Percentiles rank a stretch among this genome's conserved stretches.
Evolutionary conservation across 2,329 filamentous ascomycete species (phyloP).

Genomic region (Cercospora sp.): DNA sequence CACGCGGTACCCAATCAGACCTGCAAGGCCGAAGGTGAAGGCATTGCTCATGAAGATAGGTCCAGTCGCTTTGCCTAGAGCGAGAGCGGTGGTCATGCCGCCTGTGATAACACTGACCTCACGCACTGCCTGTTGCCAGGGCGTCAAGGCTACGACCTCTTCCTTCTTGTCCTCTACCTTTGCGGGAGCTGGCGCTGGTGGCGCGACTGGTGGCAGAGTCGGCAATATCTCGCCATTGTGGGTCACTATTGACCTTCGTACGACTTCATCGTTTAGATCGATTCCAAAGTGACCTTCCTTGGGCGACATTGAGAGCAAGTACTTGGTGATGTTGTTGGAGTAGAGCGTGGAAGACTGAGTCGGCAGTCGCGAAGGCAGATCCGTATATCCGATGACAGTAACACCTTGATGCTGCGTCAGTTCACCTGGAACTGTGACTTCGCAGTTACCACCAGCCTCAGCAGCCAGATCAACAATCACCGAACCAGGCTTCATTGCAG

Average conservation of each 20-base stretch:
- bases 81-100: slow-evolving; percentile 73
- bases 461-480: slow-evolving; percentile 86
- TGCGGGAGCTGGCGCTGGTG: slow-evolving; percentile 55
- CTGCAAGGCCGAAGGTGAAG: slow-evolving; percentile 80
- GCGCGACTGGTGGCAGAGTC: slow-evolving; percentile 67
- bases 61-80: slow-evolving; percentile 76
- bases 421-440: slow-evolving; percentile 71
- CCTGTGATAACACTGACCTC: slow-evolving; percentile 74
- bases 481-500: slow-evolving; percentile 86
- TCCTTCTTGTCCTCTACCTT: slow-evolving; percentile 55
- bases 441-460: slow-evolving; percentile 85
- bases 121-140: slow-evolving; percentile 76
- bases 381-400: slow-evolving; percentile 70
- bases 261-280: slow-evolving; percentile 80
- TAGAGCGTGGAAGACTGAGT: slow-evolving; percentile 89
- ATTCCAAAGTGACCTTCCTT: slow-evolving; percentile 77
- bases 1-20: slow-evolving; percentile 81
- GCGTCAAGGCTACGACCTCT: slow-evolving; percentile 68
- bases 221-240: slow-evolving; percentile 75
- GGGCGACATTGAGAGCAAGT: slow-evolving; percentile 77
- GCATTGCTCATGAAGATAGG: slow-evolving; percentile 86
- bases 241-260: slow-evolving; percentile 80
- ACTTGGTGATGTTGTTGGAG: slow-evolving; percentile 91
- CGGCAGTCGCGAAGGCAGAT: slow-evolving; percentile 80
- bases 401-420: slow-evolving; percentile 72